These are phyloP conservation scores for Heritiera fomes DNA, from an alignment of 345 rosid species.

Conservation along the genomic window DNA sequence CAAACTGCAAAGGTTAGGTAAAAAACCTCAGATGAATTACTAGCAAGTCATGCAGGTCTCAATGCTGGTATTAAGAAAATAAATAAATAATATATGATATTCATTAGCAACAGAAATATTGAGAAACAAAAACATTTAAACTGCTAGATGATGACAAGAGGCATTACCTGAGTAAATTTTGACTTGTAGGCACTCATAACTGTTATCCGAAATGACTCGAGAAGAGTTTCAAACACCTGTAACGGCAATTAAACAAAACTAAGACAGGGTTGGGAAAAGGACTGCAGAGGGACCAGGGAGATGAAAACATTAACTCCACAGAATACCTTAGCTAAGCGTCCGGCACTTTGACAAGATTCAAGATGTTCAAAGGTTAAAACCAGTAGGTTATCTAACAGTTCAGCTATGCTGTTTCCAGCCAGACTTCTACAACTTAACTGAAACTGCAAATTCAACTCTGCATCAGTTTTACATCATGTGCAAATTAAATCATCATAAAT, in stretches of 20 bases:
- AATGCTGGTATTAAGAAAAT: not conserved
- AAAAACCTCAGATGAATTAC: conserved; percentile 6
- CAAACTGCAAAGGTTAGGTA: conserved; percentile 59
- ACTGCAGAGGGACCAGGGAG: not conserved
- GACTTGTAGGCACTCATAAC: conserved; percentile 73
- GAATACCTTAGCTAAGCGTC: conserved; percentile 68
- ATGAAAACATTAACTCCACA: not conserved
- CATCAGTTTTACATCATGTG: not conserved
- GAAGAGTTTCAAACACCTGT: conserved; percentile 75
- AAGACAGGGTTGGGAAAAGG: not conserved
- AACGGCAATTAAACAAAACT: conserved; percentile 21
- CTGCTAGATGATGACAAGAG: not conserved
- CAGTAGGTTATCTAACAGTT: conserved; percentile 73
- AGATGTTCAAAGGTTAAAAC: conserved; percentile 75
- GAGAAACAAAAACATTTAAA: not conserved
- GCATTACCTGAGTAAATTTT: conserved; percentile 77
- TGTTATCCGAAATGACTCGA: conserved; percentile 60
- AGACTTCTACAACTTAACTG: conserved; percentile 45
- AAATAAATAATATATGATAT: not conserved
- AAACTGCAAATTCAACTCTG: conserved; percentile 43
- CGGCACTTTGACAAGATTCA: conserved; percentile 57
- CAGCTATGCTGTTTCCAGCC: conserved; percentile 48
- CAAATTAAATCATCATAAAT: not conserved
- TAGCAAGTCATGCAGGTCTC: conserved; percentile 1
- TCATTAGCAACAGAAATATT: not conserved